Percentiles rank a stretch among this genome's conserved stretches.
These are phyloP conservation scores for Cryptosporidium felis DNA, from an alignment of 169 alveolate species.

Conservation along the genomic window DNA sequence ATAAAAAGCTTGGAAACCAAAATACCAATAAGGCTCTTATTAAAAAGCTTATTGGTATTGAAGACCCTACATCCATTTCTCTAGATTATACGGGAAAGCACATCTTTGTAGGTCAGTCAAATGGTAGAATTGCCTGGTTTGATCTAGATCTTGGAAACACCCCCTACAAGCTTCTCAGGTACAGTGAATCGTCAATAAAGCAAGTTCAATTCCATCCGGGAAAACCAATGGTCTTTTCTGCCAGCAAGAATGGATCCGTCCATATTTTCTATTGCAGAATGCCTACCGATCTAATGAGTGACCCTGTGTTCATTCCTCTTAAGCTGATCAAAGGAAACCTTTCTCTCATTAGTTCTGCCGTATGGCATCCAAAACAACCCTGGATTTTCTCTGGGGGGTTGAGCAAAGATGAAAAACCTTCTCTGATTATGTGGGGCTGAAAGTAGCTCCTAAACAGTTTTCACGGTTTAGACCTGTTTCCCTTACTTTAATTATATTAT, in stretches of 20 bases:
- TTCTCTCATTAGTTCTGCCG: slow-evolving; percentile 77
- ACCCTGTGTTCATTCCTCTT: slow-evolving; percentile 87
- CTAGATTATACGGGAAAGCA: slow-evolving; percentile 88
- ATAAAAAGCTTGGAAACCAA: slow-evolving; percentile 54
- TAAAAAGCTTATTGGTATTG: slow-evolving; percentile 83
- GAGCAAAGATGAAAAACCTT: slow-evolving; percentile 5
- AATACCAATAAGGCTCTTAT: slow-evolving; percentile 65
- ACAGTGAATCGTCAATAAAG: slow-evolving; percentile 84
- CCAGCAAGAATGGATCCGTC: slow-evolving; percentile 82
- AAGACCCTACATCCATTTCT: slow-evolving; percentile 80
- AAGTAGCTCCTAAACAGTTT: no score
- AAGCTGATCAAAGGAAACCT: slow-evolving; percentile 80
- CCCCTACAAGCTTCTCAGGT: slow-evolving; percentile 85
- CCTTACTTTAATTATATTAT: no score
- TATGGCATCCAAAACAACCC: slow-evolving; percentile 87
- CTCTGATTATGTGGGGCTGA: slow-evolving; percentile 35
- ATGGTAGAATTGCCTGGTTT: slow-evolving; percentile 87
- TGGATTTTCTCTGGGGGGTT: slow-evolving; percentile 77
- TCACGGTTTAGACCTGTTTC: no score
- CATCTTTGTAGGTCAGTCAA: slow-evolving; percentile 86
- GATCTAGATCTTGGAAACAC: slow-evolving; percentile 86
- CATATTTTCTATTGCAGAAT: slow-evolving; percentile 87
- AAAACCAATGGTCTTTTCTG: slow-evolving; percentile 83
- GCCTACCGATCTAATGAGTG: slow-evolving; percentile 78
- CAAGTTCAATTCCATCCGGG: slow-evolving; percentile 77